Evolutionary conservation across 2,329 filamentous ascomycete species (phyloP), one percentile per base, ranked within the genome.

Genomic region (Penicillium sp.): DNA sequence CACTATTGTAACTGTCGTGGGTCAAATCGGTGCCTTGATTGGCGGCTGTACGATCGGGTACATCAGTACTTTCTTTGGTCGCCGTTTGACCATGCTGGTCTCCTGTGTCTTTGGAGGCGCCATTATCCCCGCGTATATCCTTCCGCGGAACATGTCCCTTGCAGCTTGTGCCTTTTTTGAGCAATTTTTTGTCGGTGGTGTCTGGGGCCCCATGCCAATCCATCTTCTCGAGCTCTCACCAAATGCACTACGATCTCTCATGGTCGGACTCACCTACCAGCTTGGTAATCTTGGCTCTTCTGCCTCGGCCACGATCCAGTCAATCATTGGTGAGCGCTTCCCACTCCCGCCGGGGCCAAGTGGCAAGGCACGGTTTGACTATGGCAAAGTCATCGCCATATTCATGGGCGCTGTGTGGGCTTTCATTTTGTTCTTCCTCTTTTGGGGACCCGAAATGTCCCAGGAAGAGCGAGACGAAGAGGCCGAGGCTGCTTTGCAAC

Each of bases 291-390:
- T 75, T 14, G 68, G 65, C 8, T 75, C 74, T 1, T 75, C 70
- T 6, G 73, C 76, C 5, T 72, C 70, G 13, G 72, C 74, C 5
- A 78, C 75, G 3, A 78, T 78, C 52, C 70, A 77, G 50, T 69
- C 73, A 2, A 70, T 69, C 0, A 72, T 78, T 38, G 75, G 74
- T 6, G 72, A 77, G 55, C 57, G 69, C 13, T 78, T 73, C 54
- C 74, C 74, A 3, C 59, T 77, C 14, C 65, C 70, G 21, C 60
- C 70, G 0, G 64, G 62, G 13, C 36, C 58, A 4, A 62, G 67
- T 36, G 72, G 69, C 16, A 65, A 62, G 3, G 53, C 62, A 29
- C 66, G 72, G 6, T 78, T 77, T 50, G 54, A 71, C 51, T 80
- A 80, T 52, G 73, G 68, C 10, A 78, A 64, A 36, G 74, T 76